Evolutionary conservation across 2,329 filamentous ascomycete species (phyloP).

Genomic region (Hypoxylon sp.): DNA sequence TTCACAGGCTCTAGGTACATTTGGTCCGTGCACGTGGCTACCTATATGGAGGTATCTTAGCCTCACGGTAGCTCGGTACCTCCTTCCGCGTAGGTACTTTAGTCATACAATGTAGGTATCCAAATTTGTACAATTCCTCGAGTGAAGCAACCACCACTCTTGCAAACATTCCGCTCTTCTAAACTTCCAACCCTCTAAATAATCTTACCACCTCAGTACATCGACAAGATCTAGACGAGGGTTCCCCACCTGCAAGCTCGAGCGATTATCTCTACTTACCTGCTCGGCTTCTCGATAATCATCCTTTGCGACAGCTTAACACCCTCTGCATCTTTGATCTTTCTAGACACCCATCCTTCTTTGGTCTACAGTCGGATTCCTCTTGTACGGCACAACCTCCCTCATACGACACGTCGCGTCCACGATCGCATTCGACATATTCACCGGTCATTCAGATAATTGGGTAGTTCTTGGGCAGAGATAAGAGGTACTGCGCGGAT

Average conservation of each 20-base stretch:
- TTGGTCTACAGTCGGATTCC: constrained; percentile 1
- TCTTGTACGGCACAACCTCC: constrained; percentile 8
- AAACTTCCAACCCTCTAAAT: neutral
- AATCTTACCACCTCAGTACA: neutral
- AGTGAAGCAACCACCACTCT: neutral
- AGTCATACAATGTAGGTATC: constrained; percentile 1
- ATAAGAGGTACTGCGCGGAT: constrained; percentile 19
- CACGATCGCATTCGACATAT: constrained; percentile 15
- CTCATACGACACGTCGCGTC: constrained; percentile 2
- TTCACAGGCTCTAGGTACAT: too few species aligned
- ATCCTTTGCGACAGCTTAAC: constrained; percentile 16
- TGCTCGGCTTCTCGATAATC: neutral
- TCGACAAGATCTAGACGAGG: neutral
- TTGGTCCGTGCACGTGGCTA: constrained; percentile 1
- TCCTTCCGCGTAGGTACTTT: constrained; percentile 13
- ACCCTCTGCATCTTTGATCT: constrained; percentile 3
- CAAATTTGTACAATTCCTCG: constrained; percentile 16
- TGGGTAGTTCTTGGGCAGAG: constrained; percentile 16
- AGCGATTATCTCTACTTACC: neutral
- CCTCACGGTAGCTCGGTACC: constrained; percentile 6
- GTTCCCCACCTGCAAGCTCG: neutral
- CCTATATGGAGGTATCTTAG: too few species aligned
- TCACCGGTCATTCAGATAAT: neutral
- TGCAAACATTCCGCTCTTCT: constrained; percentile 11
- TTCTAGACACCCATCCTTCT: neutral